Conservation (phyloP, 2,329 filamentous ascomycete species). For the Aspergillus luchuensis region DNA sequence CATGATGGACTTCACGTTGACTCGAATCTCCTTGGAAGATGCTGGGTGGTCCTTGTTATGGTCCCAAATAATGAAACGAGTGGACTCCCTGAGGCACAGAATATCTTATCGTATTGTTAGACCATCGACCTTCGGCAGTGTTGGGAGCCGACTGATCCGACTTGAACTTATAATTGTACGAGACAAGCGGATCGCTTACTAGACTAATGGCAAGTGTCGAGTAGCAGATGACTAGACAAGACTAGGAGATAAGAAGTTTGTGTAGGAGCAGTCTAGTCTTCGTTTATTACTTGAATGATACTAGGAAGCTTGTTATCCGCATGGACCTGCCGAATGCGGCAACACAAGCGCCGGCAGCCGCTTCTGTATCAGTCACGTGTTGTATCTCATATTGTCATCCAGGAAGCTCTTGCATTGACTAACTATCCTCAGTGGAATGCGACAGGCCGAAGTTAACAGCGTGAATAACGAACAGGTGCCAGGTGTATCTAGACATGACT, state of each 20-base stretch:
- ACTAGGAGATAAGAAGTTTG: not conserved
- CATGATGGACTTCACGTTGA: too few relatives aligned
- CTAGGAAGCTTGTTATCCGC: constrained; percentile 9
- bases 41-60: too few relatives aligned
- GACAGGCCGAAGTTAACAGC: too few relatives aligned
- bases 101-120: not conserved
- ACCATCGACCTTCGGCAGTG: not conserved
- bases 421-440: too few relatives aligned
- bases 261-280: too few relatives aligned
- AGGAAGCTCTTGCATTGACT: not conserved
- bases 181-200: not conserved
- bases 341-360: constrained; percentile 5
- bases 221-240: not conserved
- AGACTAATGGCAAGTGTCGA: not conserved
- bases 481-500: not conserved
- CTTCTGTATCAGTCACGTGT: constrained; percentile 12
- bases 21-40: too few relatives aligned
- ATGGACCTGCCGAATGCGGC: constrained; percentile 24
- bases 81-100: too few relatives aligned
- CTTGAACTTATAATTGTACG: not conserved
- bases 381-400: not conserved
- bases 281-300: too few relatives aligned
- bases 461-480: too few relatives aligned
- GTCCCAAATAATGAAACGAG: too few relatives aligned
- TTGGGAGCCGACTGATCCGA: not conserved